Conservation (phyloP, 495 filamentous ascomycete genomes). For the Penicillium goetzii region DNA sequence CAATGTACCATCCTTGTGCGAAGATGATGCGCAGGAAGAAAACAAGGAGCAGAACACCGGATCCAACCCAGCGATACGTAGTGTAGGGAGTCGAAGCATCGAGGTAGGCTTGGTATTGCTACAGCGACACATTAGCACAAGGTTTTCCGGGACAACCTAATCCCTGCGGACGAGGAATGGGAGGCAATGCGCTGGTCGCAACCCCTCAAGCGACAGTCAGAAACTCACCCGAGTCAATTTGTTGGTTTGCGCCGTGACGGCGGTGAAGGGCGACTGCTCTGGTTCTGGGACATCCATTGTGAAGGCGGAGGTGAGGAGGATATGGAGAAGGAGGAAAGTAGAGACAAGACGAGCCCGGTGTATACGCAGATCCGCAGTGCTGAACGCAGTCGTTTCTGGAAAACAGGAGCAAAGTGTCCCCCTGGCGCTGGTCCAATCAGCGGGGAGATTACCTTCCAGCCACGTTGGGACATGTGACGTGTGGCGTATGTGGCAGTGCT, state of each 20-base stretch:
- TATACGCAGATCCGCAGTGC: conserved; percentile 30
- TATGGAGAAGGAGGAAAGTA: conserved; percentile 15
- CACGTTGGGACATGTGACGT: conserved; percentile 25
- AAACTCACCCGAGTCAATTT: conserved; percentile 66
- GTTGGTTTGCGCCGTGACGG: conserved; percentile 82
- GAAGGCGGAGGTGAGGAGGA: conserved; percentile 21
- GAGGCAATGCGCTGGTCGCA: conserved; percentile 15
- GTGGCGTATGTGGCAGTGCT: conserved; percentile 12
- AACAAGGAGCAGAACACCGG: conserved; percentile 68
- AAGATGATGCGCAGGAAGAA: conserved; percentile 90
- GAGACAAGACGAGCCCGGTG: conserved; percentile 16
- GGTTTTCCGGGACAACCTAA: conserved; percentile 7
- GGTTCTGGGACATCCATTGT: conserved; percentile 79
- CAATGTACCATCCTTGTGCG: conserved; percentile 98
- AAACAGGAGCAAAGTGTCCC: conserved; percentile 50
- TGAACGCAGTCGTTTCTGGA: conserved; percentile 36
- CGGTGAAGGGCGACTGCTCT: conserved; percentile 81
- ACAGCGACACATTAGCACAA: conserved; percentile 25
- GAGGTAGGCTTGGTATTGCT: conserved; percentile 95
- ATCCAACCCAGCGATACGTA: conserved; percentile 86
- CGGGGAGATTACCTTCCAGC: conserved; percentile 16
- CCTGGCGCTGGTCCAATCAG: conserved; percentile 36
- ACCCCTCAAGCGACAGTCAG: conserved; percentile 37
- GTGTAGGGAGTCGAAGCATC: conserved; percentile 89
- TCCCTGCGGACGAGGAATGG: conserved; percentile 6